Evolutionary conservation across 192 early-diverging fungal genomes (phyloP).

Genomic region (Powellomyces hirtus): DNA sequence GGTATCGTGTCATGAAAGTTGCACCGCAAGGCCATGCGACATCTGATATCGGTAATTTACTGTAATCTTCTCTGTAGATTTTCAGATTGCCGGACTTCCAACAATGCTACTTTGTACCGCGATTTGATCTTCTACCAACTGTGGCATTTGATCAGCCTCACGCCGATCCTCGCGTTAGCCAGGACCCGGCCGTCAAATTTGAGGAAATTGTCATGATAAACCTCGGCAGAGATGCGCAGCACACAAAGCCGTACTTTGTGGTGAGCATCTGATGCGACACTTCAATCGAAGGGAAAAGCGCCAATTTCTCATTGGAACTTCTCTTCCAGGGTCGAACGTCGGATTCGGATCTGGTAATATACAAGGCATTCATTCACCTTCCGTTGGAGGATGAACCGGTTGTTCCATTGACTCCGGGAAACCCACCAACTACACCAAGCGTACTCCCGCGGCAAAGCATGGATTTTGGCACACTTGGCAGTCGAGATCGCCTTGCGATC

Average conservation of each 20-base stretch:
- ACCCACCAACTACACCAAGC: not conserved
- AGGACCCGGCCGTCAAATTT: constrained; percentile 45
- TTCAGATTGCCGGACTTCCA: constrained; percentile 36
- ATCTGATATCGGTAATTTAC: constrained; percentile 7
- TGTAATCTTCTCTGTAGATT: constrained; percentile 48
- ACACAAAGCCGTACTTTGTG: constrained; percentile 65
- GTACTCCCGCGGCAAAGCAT: too few species aligned
- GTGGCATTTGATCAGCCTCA: constrained; percentile 50
- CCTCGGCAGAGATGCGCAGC: constrained; percentile 53
- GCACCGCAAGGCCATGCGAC: not conserved
- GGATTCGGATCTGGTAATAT: constrained; percentile 68
- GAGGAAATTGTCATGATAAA: constrained; percentile 68
- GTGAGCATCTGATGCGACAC: constrained; percentile 46
- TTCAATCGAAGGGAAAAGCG: too few species aligned
- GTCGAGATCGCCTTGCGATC: constrained; percentile 57
- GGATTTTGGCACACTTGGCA: constrained; percentile 1
- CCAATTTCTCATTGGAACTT: too few species aligned
- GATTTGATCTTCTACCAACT: constrained; percentile 59
- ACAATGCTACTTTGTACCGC: constrained; percentile 51
- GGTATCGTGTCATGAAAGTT: constrained; percentile 32
- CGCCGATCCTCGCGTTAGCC: constrained; percentile 2
- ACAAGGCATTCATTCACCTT: constrained; percentile 60
- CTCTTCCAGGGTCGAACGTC: constrained; percentile 57
- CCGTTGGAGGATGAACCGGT: constrained; percentile 1
- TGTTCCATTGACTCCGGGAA: not conserved